Conservation (phyloP, 2,329 filamentous ascomycete species). For the Microsporum ferrugineum region DNA sequence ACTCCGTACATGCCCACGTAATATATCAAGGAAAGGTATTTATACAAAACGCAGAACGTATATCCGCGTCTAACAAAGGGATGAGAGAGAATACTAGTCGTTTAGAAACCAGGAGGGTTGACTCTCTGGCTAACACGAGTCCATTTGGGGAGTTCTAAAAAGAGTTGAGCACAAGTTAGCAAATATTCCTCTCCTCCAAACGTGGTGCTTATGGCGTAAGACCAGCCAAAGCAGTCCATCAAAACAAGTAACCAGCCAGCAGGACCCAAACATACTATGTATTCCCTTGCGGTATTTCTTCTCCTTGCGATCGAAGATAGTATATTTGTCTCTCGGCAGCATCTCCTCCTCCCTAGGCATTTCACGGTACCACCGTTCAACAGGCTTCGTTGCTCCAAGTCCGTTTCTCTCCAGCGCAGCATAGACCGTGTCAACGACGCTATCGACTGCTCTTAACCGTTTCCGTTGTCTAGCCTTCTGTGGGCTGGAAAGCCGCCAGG, state of each 20-base stretch:
- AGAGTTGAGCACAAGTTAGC: conserved; percentile 11
- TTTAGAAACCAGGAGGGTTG: conserved; percentile 86
- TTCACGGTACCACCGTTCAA: conserved; percentile 85
- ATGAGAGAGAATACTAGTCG: neutral
- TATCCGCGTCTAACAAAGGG: neutral
- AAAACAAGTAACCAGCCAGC: neutral
- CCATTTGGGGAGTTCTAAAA: conserved; percentile 76
- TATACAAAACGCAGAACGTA: neutral
- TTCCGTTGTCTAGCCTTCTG: conserved; percentile 81
- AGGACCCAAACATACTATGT: conserved; percentile 61
- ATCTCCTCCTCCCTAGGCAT: conserved; percentile 97
- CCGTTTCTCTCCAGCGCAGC: conserved; percentile 64
- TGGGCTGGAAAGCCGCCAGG: conserved; percentile 84
- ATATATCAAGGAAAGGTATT: neutral
- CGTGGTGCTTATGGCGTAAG: neutral
- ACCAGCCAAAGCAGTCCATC: neutral
- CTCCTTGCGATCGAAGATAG: conserved; percentile 90
- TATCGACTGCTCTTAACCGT: conserved; percentile 74
- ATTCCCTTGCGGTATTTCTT: conserved; percentile 95
- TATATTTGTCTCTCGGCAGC: conserved; percentile 94
- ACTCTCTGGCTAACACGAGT: conserved; percentile 86
- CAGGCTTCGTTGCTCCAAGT: conserved; percentile 56
- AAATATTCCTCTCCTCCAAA: neutral
- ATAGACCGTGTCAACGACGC: conserved; percentile 72
- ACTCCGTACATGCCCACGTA: conserved; percentile 4